These are phyloP conservation scores for Lagenidium sp. DNA, from an alignment of 352 stramenopile species.

Conservation along the genomic window DNA sequence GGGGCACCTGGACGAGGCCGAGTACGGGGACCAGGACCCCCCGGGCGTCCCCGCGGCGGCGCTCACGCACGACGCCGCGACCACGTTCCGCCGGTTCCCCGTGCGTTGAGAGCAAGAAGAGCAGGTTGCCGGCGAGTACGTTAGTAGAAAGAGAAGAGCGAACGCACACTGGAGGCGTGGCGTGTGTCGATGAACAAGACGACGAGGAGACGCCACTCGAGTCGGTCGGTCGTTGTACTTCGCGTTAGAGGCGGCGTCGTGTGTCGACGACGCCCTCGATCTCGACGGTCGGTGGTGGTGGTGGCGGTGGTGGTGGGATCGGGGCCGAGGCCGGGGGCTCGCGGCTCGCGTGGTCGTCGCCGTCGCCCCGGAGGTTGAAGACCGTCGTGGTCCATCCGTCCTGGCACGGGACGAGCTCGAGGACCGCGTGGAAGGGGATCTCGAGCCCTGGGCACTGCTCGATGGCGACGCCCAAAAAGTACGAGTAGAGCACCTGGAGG, in stretches of 20 bases:
- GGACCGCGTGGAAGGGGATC: constrained; percentile 79
- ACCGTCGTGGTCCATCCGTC: constrained; percentile 79
- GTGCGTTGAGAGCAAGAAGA: too few species aligned
- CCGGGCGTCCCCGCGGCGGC: constrained; percentile 23
- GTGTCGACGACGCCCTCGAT: too few species aligned
- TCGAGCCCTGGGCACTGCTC: constrained; percentile 67
- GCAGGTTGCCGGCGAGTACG: too few species aligned
- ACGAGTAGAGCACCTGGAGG: constrained; percentile 82
- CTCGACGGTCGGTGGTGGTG: too few species aligned
- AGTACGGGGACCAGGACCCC: constrained; percentile 37
- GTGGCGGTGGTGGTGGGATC: too few species aligned
- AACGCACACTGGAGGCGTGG: too few species aligned
- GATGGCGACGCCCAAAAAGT: constrained; percentile 76
- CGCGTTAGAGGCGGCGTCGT: too few species aligned
- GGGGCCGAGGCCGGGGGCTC: constrained; percentile 1
- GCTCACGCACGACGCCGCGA: constrained; percentile 43
- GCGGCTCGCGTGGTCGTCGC: constrained; percentile 4
- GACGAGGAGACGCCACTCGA: too few species aligned
- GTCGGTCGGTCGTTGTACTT: too few species aligned
- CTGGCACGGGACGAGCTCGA: constrained; percentile 73
- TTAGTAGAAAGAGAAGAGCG: too few species aligned
- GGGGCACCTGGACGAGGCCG: constrained; percentile 45
- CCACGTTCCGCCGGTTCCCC: too few species aligned
- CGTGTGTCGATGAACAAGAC: too few species aligned
- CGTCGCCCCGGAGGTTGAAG: constrained; percentile 58